Percentiles rank a stretch among this genome's conserved stretches.
Conservation (phyloP, 306 rosid species). For the Clitoria ternatea region DNA sequence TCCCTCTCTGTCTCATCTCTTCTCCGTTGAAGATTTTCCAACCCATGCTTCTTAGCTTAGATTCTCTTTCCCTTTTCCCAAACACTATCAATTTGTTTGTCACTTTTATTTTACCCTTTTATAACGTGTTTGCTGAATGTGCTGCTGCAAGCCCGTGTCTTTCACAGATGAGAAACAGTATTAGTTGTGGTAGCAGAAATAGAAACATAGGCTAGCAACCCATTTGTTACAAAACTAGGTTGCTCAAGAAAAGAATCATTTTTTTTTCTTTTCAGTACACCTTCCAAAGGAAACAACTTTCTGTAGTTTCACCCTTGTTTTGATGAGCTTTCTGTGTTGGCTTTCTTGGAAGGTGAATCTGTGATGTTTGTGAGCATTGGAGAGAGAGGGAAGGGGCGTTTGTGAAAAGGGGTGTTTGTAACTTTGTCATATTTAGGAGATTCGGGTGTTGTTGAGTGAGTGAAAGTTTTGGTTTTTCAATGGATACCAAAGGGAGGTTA, state of each 20-base stretch:
- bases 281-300: slow-evolving; percentile 4
- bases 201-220: background rate
- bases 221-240: slow-evolving; percentile 20
- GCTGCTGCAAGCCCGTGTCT: slow-evolving; percentile 17
- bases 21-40: slow-evolving; percentile 27
- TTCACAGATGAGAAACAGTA: slow-evolving; percentile 12
- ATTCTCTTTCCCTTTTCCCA: slow-evolving; percentile 11
- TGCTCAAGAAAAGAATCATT: slow-evolving; percentile 51
- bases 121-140: background rate
- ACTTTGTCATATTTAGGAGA: slow-evolving; percentile 21
- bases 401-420: background rate
- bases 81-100: background rate
- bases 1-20: slow-evolving; percentile 9
- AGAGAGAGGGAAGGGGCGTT: slow-evolving; percentile 10
- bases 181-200: background rate
- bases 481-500: slow-evolving; percentile 67
- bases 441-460: slow-evolving; percentile 16
- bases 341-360: slow-evolving; percentile 15
- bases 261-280: background rate
- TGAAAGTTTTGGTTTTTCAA: slow-evolving; percentile 26
- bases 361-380: slow-evolving; percentile 27
- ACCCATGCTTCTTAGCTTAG: slow-evolving; percentile 16
- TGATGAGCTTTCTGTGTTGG: slow-evolving; percentile 12
- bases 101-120: slow-evolving; percentile 3
- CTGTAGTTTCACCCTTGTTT: slow-evolving; percentile 5